A percentile compares a stretch with the other conserved stretches of the same genome.
Evolutionary conservation across 345 rosid genomes (phyloP).

Genomic region (Eucalyptus leucophloia): DNA sequence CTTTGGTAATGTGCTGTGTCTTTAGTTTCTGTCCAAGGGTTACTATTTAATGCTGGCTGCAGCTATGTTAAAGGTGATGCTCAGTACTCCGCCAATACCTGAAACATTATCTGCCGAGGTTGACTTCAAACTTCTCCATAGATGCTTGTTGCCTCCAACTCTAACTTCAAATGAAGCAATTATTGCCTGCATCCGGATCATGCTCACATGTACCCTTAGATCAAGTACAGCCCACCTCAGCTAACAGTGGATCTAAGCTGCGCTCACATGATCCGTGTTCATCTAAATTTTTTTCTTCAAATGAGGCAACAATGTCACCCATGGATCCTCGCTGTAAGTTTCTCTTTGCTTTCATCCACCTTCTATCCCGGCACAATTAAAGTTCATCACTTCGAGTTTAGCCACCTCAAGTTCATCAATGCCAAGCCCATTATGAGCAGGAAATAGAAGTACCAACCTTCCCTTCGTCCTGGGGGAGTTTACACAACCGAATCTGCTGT

Average conservation of each 20-base stretch:
- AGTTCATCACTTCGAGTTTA: not conserved
- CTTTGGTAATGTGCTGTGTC: not conserved
- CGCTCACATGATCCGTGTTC: not conserved
- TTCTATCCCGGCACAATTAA: not conserved
- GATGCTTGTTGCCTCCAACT: not conserved
- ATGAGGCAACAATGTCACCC: not conserved
- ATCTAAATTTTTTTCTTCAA: not conserved
- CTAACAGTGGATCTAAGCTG: not conserved
- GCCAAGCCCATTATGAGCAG: not conserved
- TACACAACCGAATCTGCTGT: not conserved
- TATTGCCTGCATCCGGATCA: not conserved
- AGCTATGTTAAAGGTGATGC: conserved; percentile 86
- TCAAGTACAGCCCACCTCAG: not conserved
- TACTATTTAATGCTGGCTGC: conserved; percentile 45
- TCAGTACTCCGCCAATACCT: conserved; percentile 67
- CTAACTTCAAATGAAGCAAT: not conserved
- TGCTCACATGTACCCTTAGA: not conserved
- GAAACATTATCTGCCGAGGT: conserved; percentile 52
- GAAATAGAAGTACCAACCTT: not conserved
- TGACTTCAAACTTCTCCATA: not conserved
- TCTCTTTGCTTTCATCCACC: not conserved
- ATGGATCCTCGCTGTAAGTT: not conserved
- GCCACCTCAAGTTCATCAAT: not conserved
- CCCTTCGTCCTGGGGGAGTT: not conserved
- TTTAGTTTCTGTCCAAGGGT: not conserved